A percentile compares a stretch with the other conserved stretches of the same genome.
Conservation (phyloP, 371 early-diverging fungal genomes). For the Saksenaea oblongispora region DNA sequence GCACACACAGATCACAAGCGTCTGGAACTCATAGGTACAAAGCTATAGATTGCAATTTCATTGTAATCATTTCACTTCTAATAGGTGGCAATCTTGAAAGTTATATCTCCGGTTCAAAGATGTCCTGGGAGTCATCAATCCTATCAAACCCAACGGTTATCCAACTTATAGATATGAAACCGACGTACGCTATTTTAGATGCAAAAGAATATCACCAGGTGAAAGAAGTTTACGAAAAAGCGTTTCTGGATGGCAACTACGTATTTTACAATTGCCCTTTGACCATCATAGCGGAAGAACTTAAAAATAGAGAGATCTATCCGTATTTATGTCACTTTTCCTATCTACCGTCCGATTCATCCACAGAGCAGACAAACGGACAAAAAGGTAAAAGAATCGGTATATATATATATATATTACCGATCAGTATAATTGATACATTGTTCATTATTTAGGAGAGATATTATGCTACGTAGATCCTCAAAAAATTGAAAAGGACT, state of each 20-base stretch:
- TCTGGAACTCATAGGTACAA: too few species aligned
- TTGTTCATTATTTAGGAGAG: too few species aligned
- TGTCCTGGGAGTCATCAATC: neutral
- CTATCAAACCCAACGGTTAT: neutral
- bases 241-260: neutral
- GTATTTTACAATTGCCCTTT: neutral
- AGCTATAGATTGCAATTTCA: too few species aligned
- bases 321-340: neutral
- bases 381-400: too few species aligned
- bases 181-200: neutral
- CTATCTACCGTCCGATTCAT: neutral
- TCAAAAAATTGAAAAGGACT: neutral
- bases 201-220: neutral
- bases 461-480: neutral
- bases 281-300: neutral
- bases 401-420: too few species aligned
- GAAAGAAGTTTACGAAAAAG: neutral
- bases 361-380: too few species aligned
- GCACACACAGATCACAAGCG: too few species aligned
- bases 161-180: neutral
- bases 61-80: too few species aligned
- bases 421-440: too few species aligned
- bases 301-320: neutral
- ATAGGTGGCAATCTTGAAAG: neutral
- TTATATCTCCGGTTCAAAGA: neutral